A percentile compares a stretch with the other conserved stretches of the same genome.
These are phyloP conservation scores for Clathrospora elynae DNA, from an alignment of 2,329 filamentous ascomycete species.

Conservation along the genomic window DNA sequence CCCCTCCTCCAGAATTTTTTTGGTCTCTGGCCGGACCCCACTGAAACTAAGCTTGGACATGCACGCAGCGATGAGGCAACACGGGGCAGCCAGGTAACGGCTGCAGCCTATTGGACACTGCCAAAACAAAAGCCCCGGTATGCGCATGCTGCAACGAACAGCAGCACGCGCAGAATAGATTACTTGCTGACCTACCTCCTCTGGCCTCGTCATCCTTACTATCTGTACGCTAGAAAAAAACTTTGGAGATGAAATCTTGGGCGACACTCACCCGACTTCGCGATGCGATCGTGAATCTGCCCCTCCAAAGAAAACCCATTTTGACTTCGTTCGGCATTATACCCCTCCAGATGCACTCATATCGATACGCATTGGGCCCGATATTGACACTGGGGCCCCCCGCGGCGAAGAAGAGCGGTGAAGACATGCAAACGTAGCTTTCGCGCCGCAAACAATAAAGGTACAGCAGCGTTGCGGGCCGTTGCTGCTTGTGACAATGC, in stretches of 20 bases:
- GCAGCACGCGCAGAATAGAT: constrained; percentile 32
- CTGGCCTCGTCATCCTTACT: constrained; percentile 30
- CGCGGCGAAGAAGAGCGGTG: constrained; percentile 46
- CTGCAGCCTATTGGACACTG: constrained; percentile 33
- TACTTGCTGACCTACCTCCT: constrained; percentile 17
- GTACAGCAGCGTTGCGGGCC: constrained; percentile 30
- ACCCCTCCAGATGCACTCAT: constrained; percentile 33
- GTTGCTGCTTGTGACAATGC: constrained; percentile 33
- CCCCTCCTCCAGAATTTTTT: constrained; percentile 25
- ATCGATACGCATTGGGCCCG: constrained; percentile 38
- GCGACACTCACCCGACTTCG: constrained; percentile 2
- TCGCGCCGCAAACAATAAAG: constrained; percentile 25
- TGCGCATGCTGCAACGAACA: constrained; percentile 31
- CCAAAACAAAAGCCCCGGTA: constrained; percentile 33
- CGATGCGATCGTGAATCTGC: constrained; percentile 18
- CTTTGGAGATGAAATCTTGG: constrained; percentile 1
- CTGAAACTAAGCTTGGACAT: constrained; percentile 36
- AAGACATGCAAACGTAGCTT: constrained; percentile 38
- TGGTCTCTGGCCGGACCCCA: constrained; percentile 33
- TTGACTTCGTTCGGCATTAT: constrained; percentile 34
- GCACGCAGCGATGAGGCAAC: constrained; percentile 39
- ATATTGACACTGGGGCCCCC: constrained; percentile 23
- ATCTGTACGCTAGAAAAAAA: constrained; percentile 11
- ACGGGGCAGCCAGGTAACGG: constrained; percentile 26
- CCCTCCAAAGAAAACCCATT: constrained; percentile 19